Evolutionary conservation across 129 eudicot genomes (phyloP).

Genomic region (Flaveria sonorensis): DNA sequence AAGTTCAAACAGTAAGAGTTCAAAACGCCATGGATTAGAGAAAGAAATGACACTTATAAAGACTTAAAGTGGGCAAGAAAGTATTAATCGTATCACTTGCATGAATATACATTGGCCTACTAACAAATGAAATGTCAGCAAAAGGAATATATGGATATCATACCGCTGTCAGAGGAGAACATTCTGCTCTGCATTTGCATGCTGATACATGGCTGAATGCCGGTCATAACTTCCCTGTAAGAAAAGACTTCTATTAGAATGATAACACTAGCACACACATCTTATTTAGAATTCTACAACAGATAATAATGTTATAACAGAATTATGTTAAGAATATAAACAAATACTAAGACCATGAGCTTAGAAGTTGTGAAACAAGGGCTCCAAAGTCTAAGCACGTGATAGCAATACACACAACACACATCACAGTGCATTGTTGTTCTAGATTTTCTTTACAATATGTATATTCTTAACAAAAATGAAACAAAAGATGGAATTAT

Average conservation of each 20-base stretch:
- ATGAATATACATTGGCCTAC: neutral
- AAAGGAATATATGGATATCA: conserved; percentile 17
- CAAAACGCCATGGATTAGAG: neutral
- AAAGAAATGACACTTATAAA: neutral
- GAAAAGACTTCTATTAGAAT: conserved; percentile 16
- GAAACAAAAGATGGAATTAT: neutral
- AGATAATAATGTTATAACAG: neutral
- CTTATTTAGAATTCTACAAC: neutral
- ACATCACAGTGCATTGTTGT: neutral
- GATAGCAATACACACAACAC: neutral
- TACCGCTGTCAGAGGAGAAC: conserved; percentile 71
- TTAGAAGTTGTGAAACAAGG: neutral
- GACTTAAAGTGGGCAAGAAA: neutral
- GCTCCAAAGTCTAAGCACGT: neutral
- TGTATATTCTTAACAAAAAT: neutral
- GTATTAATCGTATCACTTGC: neutral
- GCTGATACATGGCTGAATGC: conserved; percentile 40
- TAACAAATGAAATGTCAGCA: neutral
- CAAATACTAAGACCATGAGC: neutral
- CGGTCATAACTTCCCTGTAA: conserved; percentile 53
- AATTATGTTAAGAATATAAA: neutral
- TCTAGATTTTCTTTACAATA: conserved; percentile 7
- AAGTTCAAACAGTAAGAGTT: neutral
- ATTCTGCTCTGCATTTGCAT: conserved; percentile 46
- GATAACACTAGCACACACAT: neutral